Percentiles rank a stretch among this genome's conserved stretches.
These are phyloP conservation scores for Teratosphaeria viscida DNA, from an alignment of 2,329 filamentous ascomycete species.

Conservation along the genomic window DNA sequence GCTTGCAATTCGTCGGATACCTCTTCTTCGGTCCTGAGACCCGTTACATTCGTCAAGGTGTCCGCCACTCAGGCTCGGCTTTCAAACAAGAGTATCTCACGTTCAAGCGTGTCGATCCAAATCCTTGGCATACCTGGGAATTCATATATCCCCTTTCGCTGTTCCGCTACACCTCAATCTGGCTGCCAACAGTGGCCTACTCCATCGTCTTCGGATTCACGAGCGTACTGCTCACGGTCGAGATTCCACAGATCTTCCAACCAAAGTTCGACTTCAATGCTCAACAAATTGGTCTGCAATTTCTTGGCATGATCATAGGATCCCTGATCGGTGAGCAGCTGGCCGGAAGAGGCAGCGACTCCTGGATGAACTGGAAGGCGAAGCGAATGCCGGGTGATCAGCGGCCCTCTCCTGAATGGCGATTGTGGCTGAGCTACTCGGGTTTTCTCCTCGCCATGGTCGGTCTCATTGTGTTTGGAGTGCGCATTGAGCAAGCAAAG, in stretches of 20 bases:
- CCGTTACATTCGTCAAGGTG: conserved; percentile 38
- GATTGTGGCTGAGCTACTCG: conserved; percentile 48
- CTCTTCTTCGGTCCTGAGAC: conserved; percentile 47
- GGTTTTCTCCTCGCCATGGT: conserved; percentile 42
- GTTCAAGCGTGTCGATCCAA: conserved; percentile 43
- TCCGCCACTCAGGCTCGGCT: conserved; percentile 24
- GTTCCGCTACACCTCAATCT: conserved; percentile 35
- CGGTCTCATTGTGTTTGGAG: conserved; percentile 45
- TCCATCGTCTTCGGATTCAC: conserved; percentile 48
- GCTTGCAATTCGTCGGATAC: conserved; percentile 46
- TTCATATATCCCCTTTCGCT: conserved; percentile 44
- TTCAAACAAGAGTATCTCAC: conserved; percentile 38
- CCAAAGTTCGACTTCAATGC: conserved; percentile 47
- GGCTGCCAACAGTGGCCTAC: conserved; percentile 44
- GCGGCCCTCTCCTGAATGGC: conserved; percentile 38
- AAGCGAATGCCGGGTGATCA: conserved; percentile 21
- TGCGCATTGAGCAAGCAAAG: conserved; percentile 38
- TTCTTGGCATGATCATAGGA: conserved; percentile 47
- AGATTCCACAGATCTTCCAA: conserved; percentile 49
- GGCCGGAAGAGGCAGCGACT: conserved; percentile 44
- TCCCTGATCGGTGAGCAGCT: conserved; percentile 49
- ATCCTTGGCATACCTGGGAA: conserved; percentile 38
- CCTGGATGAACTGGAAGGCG: conserved; percentile 39
- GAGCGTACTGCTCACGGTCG: conserved; percentile 45
- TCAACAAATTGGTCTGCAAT: conserved; percentile 49